A percentile compares a stretch with the other conserved stretches of the same genome.
phyloP scores from a whole-genome alignment of 345 rosid species.

The rapeseed (Brassica napus) region DNA sequence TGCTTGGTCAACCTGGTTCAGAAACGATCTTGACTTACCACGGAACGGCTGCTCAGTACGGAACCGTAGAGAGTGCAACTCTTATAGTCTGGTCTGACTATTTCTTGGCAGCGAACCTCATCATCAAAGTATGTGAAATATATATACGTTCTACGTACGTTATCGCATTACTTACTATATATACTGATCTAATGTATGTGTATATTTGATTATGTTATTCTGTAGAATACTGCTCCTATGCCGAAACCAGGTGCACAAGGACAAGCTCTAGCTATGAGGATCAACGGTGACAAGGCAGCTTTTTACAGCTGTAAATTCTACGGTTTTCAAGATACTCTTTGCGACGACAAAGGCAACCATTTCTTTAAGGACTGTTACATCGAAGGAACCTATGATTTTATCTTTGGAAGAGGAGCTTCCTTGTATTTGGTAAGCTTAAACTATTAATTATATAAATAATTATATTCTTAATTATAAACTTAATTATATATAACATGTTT shows the following conservation, averaged over 20 bases:
- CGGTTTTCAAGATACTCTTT: constrained; percentile 57
- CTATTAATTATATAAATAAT: not conserved
- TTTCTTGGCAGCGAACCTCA: constrained; percentile 37
- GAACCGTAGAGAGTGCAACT: constrained; percentile 46
- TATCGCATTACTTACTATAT: not conserved
- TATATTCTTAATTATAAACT: too few relatives aligned
- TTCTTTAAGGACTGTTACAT: constrained; percentile 48
- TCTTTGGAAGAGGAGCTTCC: constrained; percentile 55
- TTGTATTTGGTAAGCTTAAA: constrained; percentile 46
- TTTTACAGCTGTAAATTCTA: constrained; percentile 45
- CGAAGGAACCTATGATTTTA: constrained; percentile 54
- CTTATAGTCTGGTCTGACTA: constrained; percentile 27
- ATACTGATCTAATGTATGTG: not conserved
- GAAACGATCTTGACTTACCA: constrained; percentile 39
- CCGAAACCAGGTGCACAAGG: constrained; percentile 44
- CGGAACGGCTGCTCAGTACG: constrained; percentile 54
- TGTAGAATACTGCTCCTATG: constrained; percentile 52
- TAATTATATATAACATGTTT: not conserved
- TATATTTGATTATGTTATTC: not conserved
- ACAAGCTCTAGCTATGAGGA: constrained; percentile 55
- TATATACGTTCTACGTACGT: not conserved
- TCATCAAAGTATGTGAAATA: constrained; percentile 14
- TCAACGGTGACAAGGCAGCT: constrained; percentile 51
- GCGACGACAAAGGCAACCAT: constrained; percentile 53
- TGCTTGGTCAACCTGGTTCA: constrained; percentile 50